Evolutionary conservation across 2,329 filamentous ascomycete genomes (phyloP).

Genomic region (Aspergillaceae sp.): DNA sequence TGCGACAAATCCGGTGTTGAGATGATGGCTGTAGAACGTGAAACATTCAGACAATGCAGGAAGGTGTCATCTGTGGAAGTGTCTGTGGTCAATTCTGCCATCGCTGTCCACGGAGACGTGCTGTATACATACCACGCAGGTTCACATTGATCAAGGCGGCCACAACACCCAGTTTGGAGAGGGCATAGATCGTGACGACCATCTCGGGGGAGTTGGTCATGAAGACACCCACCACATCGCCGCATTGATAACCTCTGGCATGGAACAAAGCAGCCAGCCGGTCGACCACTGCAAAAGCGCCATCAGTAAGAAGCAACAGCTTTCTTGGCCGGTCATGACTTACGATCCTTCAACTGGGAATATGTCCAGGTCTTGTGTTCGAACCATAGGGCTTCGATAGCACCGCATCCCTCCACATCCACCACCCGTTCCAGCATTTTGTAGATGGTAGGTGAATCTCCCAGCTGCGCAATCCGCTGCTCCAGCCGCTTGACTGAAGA

Average conservation of each 20-base stretch:
- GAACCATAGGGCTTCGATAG: conserved; percentile 40
- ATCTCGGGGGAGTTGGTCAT: conserved; percentile 44
- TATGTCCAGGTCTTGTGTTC: conserved; percentile 43
- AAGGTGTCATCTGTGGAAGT: conserved; percentile 33
- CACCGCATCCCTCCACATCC: conserved; percentile 30
- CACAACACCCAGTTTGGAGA: conserved; percentile 40
- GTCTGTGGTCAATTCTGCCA: too few relatives aligned
- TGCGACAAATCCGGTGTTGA: conserved; percentile 38
- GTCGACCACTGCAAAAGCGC: conserved; percentile 29
- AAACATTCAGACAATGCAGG: conserved; percentile 37
- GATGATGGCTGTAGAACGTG: conserved; percentile 33
- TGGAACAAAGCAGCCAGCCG: conserved; percentile 37
- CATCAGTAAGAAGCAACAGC: too few relatives aligned
- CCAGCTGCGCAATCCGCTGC: conserved; percentile 29
- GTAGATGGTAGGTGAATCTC: conserved; percentile 35
- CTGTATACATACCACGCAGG: conserved; percentile 31
- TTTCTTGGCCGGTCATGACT: conserved; percentile 6
- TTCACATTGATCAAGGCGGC: conserved; percentile 41
- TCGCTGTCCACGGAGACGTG: too few relatives aligned
- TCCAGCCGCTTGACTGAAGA: conserved; percentile 26
- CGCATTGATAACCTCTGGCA: conserved; percentile 26
- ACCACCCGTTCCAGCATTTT: conserved; percentile 35
- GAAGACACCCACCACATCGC: conserved; percentile 40
- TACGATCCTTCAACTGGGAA: conserved; percentile 35
- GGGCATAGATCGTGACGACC: conserved; percentile 36